These are phyloP conservation scores for Xanthoceras sorbifolium DNA, from an alignment of 345 rosid genomes.

Conservation along the genomic window DNA sequence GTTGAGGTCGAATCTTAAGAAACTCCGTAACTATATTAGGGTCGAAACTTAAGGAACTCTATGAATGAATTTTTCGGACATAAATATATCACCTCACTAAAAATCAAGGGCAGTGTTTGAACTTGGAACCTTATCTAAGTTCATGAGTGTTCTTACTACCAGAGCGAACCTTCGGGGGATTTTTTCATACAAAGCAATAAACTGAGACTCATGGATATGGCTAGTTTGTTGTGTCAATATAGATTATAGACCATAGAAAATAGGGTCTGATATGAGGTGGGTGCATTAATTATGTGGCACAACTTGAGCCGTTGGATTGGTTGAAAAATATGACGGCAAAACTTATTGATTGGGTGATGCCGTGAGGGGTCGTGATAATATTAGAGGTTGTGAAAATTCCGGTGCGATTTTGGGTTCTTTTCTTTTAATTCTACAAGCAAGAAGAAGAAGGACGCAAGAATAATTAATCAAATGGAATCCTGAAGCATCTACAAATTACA, in stretches of 20 bases:
- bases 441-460: not conserved
- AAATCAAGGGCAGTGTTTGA: too few relatives aligned
- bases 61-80: too few relatives aligned
- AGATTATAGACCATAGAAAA: not conserved
- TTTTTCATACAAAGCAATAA: not conserved
- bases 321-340: not conserved
- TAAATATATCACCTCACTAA: too few relatives aligned
- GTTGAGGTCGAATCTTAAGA: too few relatives aligned
- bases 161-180: too few relatives aligned
- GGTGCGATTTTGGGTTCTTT: not conserved
- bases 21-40: too few relatives aligned
- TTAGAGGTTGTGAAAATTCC: not conserved
- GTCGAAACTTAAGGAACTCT: too few relatives aligned
- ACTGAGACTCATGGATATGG: not conserved
- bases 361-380: too few relatives aligned
- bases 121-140: too few relatives aligned
- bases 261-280: not conserved
- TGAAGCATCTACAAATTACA: not conserved
- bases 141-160: too few relatives aligned
- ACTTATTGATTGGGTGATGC: not conserved
- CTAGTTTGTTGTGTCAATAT: not conserved
- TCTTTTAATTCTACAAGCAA: not conserved
- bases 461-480: constrained; percentile 19
- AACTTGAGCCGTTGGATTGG: constrained; percentile 2
- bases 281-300: not conserved